These are phyloP conservation scores for Suillus hirtellus DNA, from an alignment of 768 basidiomycete species.

Conservation along the genomic window DNA sequence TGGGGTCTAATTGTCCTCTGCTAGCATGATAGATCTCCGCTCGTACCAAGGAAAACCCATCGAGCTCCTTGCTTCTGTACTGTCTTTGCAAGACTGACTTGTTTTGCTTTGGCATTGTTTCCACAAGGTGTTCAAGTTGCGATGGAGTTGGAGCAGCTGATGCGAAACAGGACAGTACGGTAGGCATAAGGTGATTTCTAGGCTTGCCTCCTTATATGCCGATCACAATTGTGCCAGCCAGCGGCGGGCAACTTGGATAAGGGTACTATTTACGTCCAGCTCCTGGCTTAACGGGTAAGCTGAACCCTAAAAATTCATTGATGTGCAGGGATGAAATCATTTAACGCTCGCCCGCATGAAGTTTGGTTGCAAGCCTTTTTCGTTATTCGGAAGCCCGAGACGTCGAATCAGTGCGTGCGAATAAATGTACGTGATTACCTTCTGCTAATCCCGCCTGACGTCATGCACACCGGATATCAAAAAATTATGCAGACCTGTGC, in stretches of 20 bases:
- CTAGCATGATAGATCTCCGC: conserved; percentile 2
- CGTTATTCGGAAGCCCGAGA: background rate
- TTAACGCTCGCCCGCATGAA: background rate
- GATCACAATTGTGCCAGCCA: background rate
- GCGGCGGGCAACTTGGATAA: background rate
- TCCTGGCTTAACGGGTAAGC: background rate
- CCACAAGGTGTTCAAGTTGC: background rate
- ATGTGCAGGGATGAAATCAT: too few species aligned
- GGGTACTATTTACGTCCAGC: background rate
- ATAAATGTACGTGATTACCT: background rate
- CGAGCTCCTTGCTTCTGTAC: conserved; percentile 27
- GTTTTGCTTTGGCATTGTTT: conserved; percentile 12
- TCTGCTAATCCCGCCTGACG: background rate
- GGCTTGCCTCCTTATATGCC: background rate
- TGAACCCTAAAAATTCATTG: background rate
- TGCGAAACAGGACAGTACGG: background rate
- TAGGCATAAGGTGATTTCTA: background rate
- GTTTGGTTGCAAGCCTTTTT: background rate
- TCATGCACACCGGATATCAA: background rate
- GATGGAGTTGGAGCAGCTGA: background rate
- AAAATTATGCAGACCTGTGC: background rate
- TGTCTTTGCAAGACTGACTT: conserved; percentile 19
- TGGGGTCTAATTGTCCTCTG: background rate
- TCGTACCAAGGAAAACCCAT: conserved; percentile 21
- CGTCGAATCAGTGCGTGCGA: too few species aligned